Evolutionary conservation across 805 yeast genomes (phyloP).

Genomic region (Pichia scutulata): DNA sequence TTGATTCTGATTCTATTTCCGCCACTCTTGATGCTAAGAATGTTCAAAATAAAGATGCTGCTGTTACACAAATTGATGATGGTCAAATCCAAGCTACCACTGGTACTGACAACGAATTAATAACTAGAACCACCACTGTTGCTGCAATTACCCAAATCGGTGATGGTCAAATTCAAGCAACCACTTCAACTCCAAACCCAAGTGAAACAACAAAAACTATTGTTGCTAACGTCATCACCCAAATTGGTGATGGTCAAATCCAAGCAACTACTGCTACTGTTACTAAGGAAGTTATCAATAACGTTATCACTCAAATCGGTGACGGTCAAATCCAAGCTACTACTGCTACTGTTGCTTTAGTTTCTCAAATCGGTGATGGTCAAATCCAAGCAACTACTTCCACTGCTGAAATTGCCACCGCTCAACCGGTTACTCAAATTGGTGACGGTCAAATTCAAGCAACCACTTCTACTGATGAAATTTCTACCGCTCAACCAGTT

Average conservation of each 20-base stretch:
- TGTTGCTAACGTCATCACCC: slow-evolving; percentile 3
- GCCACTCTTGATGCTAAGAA: neutral
- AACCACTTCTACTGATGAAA: slow-evolving; percentile 29
- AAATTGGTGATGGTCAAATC: slow-evolving; percentile 21
- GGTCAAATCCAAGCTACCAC: slow-evolving; percentile 26
- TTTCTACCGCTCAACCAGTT: slow-evolving; percentile 15
- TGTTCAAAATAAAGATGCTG: slow-evolving; percentile 15
- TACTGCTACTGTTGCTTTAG: slow-evolving; percentile 25
- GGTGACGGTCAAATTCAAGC: slow-evolving; percentile 34
- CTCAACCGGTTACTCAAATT: slow-evolving; percentile 29
- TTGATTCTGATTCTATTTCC: slow-evolving; percentile 30
- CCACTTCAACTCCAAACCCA: slow-evolving; percentile 23
- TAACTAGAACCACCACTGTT: slow-evolving; percentile 11
- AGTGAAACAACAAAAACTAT: slow-evolving; percentile 23
- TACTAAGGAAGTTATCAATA: slow-evolving; percentile 23
- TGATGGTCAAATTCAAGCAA: slow-evolving; percentile 41
- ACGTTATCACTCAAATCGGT: slow-evolving; percentile 34
- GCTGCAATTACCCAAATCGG: slow-evolving; percentile 30
- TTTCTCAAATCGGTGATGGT: slow-evolving; percentile 41
- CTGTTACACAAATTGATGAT: slow-evolving; percentile 27
- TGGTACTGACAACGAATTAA: slow-evolving; percentile 26
- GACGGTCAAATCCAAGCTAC: slow-evolving; percentile 40
- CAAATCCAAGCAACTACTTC: slow-evolving; percentile 42
- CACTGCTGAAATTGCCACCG: slow-evolving; percentile 18
- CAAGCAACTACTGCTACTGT: slow-evolving; percentile 26